These are phyloP conservation scores for Arxiozyma heterogenica DNA, from an alignment of 1,139 yeast species.

Conservation along the genomic window DNA sequence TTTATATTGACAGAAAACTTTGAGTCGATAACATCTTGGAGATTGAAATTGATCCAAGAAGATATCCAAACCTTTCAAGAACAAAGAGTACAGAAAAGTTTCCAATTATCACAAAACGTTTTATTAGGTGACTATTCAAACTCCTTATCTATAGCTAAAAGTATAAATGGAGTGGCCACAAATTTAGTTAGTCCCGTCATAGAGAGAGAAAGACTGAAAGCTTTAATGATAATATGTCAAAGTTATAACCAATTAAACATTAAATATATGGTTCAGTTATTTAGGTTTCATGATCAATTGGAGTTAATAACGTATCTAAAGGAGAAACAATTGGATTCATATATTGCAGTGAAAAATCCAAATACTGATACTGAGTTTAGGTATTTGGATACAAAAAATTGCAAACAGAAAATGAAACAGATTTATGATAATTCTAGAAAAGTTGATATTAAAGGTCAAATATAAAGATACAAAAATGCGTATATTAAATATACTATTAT, in stretches of 20 bases:
- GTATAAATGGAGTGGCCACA: slow-evolving; percentile 31
- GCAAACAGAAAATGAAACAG: slow-evolving; percentile 38
- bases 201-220: slow-evolving; percentile 49
- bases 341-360: slow-evolving; percentile 29
- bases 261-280: slow-evolving; percentile 34
- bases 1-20: slow-evolving; percentile 67
- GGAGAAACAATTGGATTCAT: slow-evolving; percentile 34
- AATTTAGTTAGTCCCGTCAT: slow-evolving; percentile 40
- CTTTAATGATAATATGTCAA: slow-evolving; percentile 50
- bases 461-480: slow-evolving; percentile 29
- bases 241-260: slow-evolving; percentile 51
- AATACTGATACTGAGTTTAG: slow-evolving; percentile 27
- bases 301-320: not conserved
- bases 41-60: slow-evolving; percentile 26
- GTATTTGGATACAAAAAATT: slow-evolving; percentile 33
- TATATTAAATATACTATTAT: no score
- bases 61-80: slow-evolving; percentile 16
- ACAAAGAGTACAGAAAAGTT: slow-evolving; percentile 35
- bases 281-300: slow-evolving; percentile 35
- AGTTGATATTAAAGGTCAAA: slow-evolving; percentile 90
- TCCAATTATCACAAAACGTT: slow-evolving; percentile 38
- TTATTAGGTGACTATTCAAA: slow-evolving; percentile 41
- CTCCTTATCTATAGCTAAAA: slow-evolving; percentile 40
- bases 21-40: slow-evolving; percentile 30
- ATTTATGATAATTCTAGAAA: slow-evolving; percentile 43